Conservation (phyloP, 169 alveolate genomes). For the Eimeria tenella region DNA sequence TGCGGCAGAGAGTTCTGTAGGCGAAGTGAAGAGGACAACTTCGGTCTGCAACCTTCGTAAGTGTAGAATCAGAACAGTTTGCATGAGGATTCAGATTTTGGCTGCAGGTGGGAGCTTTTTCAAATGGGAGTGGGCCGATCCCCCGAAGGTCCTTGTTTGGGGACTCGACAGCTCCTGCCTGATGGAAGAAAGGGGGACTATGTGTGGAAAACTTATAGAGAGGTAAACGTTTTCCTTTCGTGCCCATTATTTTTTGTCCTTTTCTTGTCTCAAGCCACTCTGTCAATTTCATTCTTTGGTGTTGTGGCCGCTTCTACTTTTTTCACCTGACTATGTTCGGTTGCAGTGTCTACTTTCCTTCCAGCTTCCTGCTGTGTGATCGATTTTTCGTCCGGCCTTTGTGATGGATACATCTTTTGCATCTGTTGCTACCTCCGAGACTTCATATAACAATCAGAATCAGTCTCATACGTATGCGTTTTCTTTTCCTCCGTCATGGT, state of each 20-base stretch:
- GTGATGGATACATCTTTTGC: no score
- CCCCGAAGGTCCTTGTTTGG: slow-evolving; percentile 79
- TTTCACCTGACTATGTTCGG: not conserved
- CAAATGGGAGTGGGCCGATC: slow-evolving; percentile 74
- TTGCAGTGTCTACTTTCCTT: not conserved
- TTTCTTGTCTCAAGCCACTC: not conserved
- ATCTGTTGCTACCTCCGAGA: not conserved
- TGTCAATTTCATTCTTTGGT: not conserved
- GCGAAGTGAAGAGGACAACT: no score
- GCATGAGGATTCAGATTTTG: not conserved
- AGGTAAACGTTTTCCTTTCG: slow-evolving; percentile 1
- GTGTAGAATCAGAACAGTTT: no score
- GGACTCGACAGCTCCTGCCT: slow-evolving; percentile 68
- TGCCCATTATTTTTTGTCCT: not conserved
- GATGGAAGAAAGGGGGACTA: slow-evolving; percentile 76
- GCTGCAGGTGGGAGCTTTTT: slow-evolving; percentile 80
- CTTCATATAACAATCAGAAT: no score
- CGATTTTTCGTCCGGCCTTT: not conserved
- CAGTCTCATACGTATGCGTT: no score
- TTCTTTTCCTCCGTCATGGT: not conserved
- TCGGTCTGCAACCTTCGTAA: no score
- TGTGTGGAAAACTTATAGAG: slow-evolving; percentile 79
- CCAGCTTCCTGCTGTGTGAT: not conserved
- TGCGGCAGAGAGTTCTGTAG: no score
- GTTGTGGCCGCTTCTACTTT: not conserved